These are phyloP conservation scores for Heterobasidion occidentale DNA, from an alignment of 1,284 basidiomycete genomes.

Conservation along the genomic window DNA sequence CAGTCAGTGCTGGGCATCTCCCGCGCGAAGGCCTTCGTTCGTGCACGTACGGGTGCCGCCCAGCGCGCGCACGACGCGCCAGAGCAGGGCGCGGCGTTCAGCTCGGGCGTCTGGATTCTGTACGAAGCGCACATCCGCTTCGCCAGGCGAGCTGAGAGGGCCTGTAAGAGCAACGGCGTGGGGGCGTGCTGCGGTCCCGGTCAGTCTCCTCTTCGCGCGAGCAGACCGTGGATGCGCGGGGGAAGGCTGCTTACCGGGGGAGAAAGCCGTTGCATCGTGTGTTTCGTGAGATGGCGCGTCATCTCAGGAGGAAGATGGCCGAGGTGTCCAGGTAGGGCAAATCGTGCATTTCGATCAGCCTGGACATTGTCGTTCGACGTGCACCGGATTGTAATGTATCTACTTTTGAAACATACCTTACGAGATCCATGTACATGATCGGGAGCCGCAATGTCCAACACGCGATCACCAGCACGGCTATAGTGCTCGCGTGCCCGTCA, in stretches of 20 bases:
- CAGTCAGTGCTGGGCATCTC: background rate
- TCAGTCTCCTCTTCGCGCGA: background rate
- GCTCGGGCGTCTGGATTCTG: conserved; percentile 66
- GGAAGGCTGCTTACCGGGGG: conserved; percentile 45
- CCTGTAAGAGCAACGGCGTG: conserved; percentile 46
- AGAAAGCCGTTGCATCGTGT: conserved; percentile 55
- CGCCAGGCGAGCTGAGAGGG: conserved; percentile 55
- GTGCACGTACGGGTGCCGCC: conserved; percentile 67
- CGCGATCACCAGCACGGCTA: conserved; percentile 61
- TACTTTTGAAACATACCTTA: conserved; percentile 37
- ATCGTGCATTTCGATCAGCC: conserved; percentile 63
- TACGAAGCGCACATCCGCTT: conserved; percentile 43
- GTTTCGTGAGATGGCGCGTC: conserved; percentile 62
- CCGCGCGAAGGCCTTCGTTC: background rate
- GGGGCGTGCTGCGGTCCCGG: conserved; percentile 53
- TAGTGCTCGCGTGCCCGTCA: conserved; percentile 50
- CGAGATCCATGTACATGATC: conserved; percentile 66
- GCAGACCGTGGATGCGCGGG: background rate
- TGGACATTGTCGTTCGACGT: conserved; percentile 18
- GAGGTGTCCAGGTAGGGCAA: conserved; percentile 81
- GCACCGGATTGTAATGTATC: too few relatives aligned
- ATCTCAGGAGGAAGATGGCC: conserved; percentile 60
- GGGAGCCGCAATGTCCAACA: conserved; percentile 79
- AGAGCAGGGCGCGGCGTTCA: conserved; percentile 78
- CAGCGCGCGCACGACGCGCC: conserved; percentile 67